Percentiles rank a stretch among this genome's conserved stretches.
Evolutionary conservation across 2,329 filamentous ascomycete genomes (phyloP).

Genomic region (Aspergillus transmontanensis): DNA sequence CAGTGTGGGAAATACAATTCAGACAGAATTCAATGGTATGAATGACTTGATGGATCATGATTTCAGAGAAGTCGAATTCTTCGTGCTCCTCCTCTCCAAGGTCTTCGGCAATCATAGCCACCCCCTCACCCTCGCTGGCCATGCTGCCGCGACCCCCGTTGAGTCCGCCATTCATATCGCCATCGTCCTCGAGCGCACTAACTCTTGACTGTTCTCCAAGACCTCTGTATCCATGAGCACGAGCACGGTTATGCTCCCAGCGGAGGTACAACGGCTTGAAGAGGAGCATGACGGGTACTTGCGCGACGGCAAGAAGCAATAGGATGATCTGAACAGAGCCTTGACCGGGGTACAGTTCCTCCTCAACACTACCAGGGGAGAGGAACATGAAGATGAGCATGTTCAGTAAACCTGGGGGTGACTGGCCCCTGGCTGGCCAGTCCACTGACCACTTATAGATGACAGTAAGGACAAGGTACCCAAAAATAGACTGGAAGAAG

Average conservation of each 20-base stretch:
- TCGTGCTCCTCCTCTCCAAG: conserved; percentile 80
- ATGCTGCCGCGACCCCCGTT: conserved; percentile 67
- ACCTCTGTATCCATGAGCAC: conserved; percentile 86
- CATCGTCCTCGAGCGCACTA: conserved; percentile 87
- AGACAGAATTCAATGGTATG: conserved; percentile 99
- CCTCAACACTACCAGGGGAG: conserved; percentile 70
- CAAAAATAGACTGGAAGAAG: conserved; percentile 99
- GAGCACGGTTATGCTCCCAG: conserved; percentile 87
- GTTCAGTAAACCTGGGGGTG: conserved; percentile 88
- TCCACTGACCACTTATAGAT: conserved; percentile 96
- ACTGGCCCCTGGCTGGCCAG: conserved; percentile 69
- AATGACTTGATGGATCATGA: conserved; percentile 99
- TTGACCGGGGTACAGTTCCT: conserved; percentile 79
- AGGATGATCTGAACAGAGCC: conserved; percentile 73
- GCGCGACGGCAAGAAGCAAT: conserved; percentile 77
- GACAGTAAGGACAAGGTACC: conserved; percentile 91
- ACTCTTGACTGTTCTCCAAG: conserved; percentile 87
- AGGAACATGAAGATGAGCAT: conserved; percentile 99
- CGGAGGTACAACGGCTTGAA: conserved; percentile 95
- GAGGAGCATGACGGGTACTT: conserved; percentile 89
- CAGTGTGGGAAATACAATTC: conserved; percentile 98
- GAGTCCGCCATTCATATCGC: conserved; percentile 66
- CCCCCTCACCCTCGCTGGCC: conserved; percentile 76
- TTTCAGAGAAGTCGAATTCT: conserved; percentile 95
- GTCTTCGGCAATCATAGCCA: conserved; percentile 86